Evolutionary conservation across 1,284 basidiomycete genomes (phyloP).

Genomic region (Singerocomus inundabilis): DNA sequence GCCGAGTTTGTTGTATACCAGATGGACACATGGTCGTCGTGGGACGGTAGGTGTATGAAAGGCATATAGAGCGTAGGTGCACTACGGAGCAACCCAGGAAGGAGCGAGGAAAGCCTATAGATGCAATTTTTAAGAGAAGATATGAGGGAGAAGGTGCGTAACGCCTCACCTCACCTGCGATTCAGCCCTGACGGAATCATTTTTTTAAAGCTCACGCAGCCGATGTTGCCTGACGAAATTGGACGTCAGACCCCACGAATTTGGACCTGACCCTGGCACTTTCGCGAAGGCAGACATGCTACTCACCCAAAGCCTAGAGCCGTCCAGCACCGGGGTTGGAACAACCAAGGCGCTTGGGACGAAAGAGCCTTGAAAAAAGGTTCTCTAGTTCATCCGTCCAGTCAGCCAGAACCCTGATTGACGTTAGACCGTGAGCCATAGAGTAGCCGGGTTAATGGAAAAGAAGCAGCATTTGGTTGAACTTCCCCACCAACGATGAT

Average conservation of each 20-base stretch:
- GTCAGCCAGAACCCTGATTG: conserved; percentile 14
- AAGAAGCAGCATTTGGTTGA: conserved; percentile 12
- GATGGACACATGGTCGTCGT: conserved; percentile 65
- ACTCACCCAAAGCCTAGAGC: too few relatives aligned
- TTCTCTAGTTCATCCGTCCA: conserved; percentile 1
- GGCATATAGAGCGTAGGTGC: conserved; percentile 49
- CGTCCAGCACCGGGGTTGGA: background rate
- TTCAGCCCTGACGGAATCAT: conserved; percentile 20
- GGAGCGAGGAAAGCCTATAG: conserved; percentile 1
- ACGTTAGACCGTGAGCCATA: conserved; percentile 22
- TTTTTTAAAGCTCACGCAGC: conserved; percentile 16
- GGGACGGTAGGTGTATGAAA: conserved; percentile 61
- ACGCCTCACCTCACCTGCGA: conserved; percentile 11
- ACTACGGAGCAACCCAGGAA: conserved; percentile 3
- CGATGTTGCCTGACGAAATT: conserved; percentile 30
- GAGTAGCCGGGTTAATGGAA: conserved; percentile 6
- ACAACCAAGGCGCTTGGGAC: too few relatives aligned
- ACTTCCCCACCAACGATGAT: conserved; percentile 10
- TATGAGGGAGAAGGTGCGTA: conserved; percentile 15
- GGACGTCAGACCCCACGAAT: conserved; percentile 10
- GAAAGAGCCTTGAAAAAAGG: too few relatives aligned
- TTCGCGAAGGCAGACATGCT: too few relatives aligned
- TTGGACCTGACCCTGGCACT: background rate
- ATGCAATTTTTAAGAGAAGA: conserved; percentile 18
- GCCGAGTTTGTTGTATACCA: conserved; percentile 65